Conservation (phyloP, 1,284 basidiomycete genomes). For the Sporisorium scitamineum region DNA sequence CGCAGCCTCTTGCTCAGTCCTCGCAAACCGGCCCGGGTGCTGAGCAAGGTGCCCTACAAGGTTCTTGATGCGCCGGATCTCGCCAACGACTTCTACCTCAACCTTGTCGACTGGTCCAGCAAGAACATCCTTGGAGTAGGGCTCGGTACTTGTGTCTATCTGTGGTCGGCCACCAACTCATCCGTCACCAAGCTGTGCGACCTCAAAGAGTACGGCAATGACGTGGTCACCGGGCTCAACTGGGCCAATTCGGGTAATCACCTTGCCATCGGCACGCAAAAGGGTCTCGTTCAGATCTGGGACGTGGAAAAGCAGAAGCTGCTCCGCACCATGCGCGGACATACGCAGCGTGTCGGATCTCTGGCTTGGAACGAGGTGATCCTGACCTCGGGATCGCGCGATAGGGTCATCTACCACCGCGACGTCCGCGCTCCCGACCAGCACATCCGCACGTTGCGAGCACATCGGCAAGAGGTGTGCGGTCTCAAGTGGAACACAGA, state of each 20-base stretch:
- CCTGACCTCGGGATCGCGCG: conserved; percentile 89
- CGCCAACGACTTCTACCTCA: conserved; percentile 94
- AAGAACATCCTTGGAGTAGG: conserved; percentile 95
- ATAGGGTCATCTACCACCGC: conserved; percentile 89
- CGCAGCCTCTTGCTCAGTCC: conserved; percentile 87
- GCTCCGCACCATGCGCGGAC: conserved; percentile 84
- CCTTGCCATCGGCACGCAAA: conserved; percentile 90
- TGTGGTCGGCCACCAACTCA: conserved; percentile 95
- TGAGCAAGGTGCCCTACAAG: conserved; percentile 96
- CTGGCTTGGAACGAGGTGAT: conserved; percentile 93
- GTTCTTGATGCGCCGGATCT: conserved; percentile 97
- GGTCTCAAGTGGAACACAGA: conserved; percentile 91
- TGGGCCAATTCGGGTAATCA: conserved; percentile 78
- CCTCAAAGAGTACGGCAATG: conserved; percentile 72
- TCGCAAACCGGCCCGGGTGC: conserved; percentile 80
- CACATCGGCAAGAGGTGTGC: conserved; percentile 95
- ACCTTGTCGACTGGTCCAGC: conserved; percentile 95
- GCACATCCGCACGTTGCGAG: conserved; percentile 81
- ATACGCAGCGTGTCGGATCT: conserved; percentile 88
- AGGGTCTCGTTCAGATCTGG: conserved; percentile 90
- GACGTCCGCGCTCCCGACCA: conserved; percentile 82
- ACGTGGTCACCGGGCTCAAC: conserved; percentile 61
- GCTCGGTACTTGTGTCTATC: conserved; percentile 89
- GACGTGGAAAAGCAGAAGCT: conserved; percentile 84
- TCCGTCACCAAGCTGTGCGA: conserved; percentile 93